Evolutionary conservation across 805 yeast genomes (phyloP).

Genomic region (Zygosaccharomyces bailii): DNA sequence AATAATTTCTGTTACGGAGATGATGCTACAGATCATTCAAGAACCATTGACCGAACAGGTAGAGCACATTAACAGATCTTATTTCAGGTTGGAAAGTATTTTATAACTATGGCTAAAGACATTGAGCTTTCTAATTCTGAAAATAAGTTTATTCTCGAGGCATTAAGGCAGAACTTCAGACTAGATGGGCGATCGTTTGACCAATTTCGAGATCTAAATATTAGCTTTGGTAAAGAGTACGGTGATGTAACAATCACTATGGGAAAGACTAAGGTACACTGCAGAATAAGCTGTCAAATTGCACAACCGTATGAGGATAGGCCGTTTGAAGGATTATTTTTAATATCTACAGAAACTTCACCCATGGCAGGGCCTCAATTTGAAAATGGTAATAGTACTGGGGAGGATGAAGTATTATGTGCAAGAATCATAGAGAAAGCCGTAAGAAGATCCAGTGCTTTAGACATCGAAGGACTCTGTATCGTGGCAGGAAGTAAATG

Average conservation of each 20-base stretch:
- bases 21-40: neutral
- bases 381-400: slow-evolving; percentile 62
- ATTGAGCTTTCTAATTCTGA: slow-evolving; percentile 65
- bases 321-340: slow-evolving; percentile 89
- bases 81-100: neutral
- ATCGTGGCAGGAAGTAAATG: slow-evolving; percentile 87
- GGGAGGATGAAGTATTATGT: slow-evolving; percentile 79
- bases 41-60: no score
- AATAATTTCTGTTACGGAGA: neutral
- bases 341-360: slow-evolving; percentile 78
- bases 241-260: slow-evolving; percentile 78
- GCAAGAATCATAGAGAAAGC: slow-evolving; percentile 87
- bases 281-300: slow-evolving; percentile 67
- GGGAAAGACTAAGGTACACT: slow-evolving; percentile 59
- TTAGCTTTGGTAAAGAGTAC: slow-evolving; percentile 62
- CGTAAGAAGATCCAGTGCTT: slow-evolving; percentile 81
- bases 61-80: neutral
- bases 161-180: slow-evolving; percentile 60
- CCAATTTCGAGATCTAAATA: slow-evolving; percentile 62
- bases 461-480: slow-evolving; percentile 87
- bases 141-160: slow-evolving; percentile 54
- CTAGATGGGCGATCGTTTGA: slow-evolving; percentile 66
- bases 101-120: slow-evolving; percentile 51
- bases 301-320: slow-evolving; percentile 81
- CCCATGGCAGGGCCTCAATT: slow-evolving; percentile 88